phyloP scores from a whole-genome alignment of 2,329 filamentous ascomycete species.

The Chalaropsis ovoidea region DNA sequence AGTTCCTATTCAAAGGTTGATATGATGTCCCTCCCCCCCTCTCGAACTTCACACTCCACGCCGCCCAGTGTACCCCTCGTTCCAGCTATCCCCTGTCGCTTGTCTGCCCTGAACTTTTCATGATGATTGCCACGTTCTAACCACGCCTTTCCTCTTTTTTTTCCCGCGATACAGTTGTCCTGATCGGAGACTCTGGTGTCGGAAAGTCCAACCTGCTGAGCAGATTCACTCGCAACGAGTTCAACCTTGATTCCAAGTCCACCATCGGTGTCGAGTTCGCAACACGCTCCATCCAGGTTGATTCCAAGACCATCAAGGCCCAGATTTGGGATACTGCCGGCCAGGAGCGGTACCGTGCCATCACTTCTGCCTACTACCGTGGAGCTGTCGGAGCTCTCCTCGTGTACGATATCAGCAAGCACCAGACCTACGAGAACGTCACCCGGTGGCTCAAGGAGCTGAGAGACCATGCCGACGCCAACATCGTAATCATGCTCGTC shows the following conservation, averaged over 20 bases:
- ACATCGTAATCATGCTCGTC: constrained; percentile 99
- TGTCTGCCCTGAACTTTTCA: constrained; percentile 17
- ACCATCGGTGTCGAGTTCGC: constrained; percentile 99
- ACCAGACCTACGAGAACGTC: constrained; percentile 98
- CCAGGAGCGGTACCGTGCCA: constrained; percentile 97
- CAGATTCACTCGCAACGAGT: constrained; percentile 98
- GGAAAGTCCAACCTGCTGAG: constrained; percentile 99
- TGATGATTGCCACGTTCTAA: constrained; percentile 29
- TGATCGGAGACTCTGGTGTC: constrained; percentile 98
- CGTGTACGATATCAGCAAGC: constrained; percentile 99
- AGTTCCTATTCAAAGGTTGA: constrained; percentile 98
- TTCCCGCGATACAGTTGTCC: constrained; percentile 56
- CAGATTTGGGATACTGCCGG: constrained; percentile 99
- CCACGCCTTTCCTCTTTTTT: constrained; percentile 27
- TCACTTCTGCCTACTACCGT: constrained; percentile 97
- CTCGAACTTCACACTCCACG: constrained; percentile 20
- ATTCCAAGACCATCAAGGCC: constrained; percentile 99
- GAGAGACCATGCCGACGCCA: constrained; percentile 92
- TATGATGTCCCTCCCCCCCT: constrained; percentile 25
- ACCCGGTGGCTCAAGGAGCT: constrained; percentile 98
- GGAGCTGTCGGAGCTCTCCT: constrained; percentile 94
- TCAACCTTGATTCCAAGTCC: constrained; percentile 99
- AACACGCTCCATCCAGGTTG: constrained; percentile 95
- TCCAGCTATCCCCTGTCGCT: constrained; percentile 22
- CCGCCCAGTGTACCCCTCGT: constrained; percentile 20